Evolutionary conservation across 1,139 yeast genomes (phyloP).

Genomic region (Pichia norvegensis): DNA sequence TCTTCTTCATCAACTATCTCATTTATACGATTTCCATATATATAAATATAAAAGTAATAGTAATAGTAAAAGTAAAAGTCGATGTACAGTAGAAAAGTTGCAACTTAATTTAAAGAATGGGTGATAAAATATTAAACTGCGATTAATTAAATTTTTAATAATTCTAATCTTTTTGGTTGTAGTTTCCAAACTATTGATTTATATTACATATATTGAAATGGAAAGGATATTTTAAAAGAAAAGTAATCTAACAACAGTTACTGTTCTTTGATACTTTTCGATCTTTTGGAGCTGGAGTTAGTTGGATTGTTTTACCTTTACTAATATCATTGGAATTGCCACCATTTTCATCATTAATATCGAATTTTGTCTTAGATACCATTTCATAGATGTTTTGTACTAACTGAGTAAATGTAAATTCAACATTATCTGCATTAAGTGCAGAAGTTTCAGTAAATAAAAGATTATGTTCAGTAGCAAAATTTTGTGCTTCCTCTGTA

Average conservation of each 20-base stretch:
- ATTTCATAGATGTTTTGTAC: conserved; percentile 88
- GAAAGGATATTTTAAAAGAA: neutral
- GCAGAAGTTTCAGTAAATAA: conserved; percentile 98
- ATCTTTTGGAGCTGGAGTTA: conserved; percentile 91
- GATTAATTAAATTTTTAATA: too few relatives aligned
- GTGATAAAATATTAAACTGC: neutral
- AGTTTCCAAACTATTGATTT: neutral
- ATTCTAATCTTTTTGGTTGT: too few relatives aligned
- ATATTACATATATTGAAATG: neutral
- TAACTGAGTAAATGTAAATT: conserved; percentile 85
- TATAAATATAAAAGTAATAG: neutral
- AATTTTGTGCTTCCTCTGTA: conserved; percentile 92
- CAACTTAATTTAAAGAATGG: neutral
- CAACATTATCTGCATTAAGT: conserved; percentile 89
- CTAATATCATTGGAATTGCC: conserved; percentile 33
- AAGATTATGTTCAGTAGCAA: conserved; percentile 88
- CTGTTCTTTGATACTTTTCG: conserved; percentile 54
- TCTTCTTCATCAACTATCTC: neutral
- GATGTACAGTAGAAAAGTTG: neutral
- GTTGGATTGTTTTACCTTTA: conserved; percentile 78
- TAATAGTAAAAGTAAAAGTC: neutral
- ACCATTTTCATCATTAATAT: conserved; percentile 50
- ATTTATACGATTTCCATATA: neutral
- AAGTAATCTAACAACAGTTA: conserved; percentile 50
- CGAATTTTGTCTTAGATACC: conserved; percentile 82